Evolutionary conservation across 106 monocot genomes (phyloP).

Genomic region (Platanthera zijinensis): DNA sequence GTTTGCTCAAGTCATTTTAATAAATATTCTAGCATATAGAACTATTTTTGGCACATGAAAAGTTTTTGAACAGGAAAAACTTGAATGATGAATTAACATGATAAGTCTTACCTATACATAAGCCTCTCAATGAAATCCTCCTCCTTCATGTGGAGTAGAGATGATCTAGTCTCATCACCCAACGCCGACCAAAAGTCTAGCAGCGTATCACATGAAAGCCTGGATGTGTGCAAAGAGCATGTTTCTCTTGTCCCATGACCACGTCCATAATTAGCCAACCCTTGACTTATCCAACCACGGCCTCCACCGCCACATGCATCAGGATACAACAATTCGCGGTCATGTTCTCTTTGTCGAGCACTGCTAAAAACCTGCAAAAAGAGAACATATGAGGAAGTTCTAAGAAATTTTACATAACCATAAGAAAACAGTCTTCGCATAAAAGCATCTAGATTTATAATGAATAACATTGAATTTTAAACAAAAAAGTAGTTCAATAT

Average conservation of each 20-base stretch:
- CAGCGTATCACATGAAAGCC: slow-evolving; percentile 82
- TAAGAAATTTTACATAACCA: neutral
- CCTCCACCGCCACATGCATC: slow-evolving; percentile 97
- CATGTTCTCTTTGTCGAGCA: slow-evolving; percentile 79
- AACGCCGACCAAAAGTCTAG: slow-evolving; percentile 84
- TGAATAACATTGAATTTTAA: neutral
- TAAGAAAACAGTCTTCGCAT: neutral
- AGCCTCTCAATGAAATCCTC: slow-evolving; percentile 97
- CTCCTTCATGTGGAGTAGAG: slow-evolving; percentile 90
- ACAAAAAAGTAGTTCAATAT: neutral
- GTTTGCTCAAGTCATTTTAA: too few relatives aligned
- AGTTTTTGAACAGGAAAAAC: neutral
- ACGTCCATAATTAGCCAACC: slow-evolving; percentile 64
- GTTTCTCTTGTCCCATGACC: slow-evolving; percentile 81
- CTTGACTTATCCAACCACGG: slow-evolving; percentile 98
- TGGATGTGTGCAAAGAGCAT: slow-evolving; percentile 95
- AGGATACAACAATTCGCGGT: slow-evolving; percentile 89
- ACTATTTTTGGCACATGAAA: too few relatives aligned
- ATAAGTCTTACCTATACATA: slow-evolving; percentile 63
- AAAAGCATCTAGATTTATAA: neutral
- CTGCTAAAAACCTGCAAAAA: slow-evolving; percentile 70
- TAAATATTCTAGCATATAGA: too few relatives aligned
- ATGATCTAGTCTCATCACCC: slow-evolving; percentile 68
- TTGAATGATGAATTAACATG: neutral
- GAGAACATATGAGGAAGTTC: neutral